Conservation (phyloP, 352 stramenopile species). For the Globisporangium paddicum region DNA sequence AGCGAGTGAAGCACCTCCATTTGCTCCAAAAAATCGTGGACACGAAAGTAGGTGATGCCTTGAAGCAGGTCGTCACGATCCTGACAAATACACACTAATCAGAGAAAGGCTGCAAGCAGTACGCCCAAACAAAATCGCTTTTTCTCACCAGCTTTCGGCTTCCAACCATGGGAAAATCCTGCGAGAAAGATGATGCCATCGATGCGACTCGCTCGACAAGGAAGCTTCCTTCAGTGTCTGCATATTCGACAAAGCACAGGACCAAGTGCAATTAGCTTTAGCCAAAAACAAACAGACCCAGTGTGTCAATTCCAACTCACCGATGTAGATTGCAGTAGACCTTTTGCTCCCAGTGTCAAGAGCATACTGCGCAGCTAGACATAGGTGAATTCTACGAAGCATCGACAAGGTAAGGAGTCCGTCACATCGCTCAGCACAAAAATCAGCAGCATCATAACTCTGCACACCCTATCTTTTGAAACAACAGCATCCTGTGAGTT, state of each 20-base stretch:
- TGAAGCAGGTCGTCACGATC: conserved; percentile 77
- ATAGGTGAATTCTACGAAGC: conserved; percentile 53
- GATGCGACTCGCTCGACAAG: conserved; percentile 74
- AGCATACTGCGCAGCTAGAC: conserved; percentile 50
- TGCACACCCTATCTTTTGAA: conserved; percentile 51
- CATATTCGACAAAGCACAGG: not conserved
- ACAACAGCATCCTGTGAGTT: no score
- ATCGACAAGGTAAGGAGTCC: no score
- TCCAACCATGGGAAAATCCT: conserved; percentile 52
- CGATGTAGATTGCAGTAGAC: conserved; percentile 52
- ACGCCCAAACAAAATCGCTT: conserved; percentile 9
- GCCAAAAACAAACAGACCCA: not conserved
- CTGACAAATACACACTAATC: conserved; percentile 20
- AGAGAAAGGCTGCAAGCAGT: conserved; percentile 5
- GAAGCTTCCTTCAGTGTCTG: conserved; percentile 93
- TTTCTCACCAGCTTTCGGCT: conserved; percentile 28
- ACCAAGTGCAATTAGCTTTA: not conserved
- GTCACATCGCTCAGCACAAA: no score
- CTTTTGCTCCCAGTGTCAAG: conserved; percentile 12
- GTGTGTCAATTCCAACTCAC: conserved; percentile 17
- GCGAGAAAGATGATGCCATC: conserved; percentile 79
- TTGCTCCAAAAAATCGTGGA: conserved; percentile 88
- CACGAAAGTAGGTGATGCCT: conserved; percentile 69
- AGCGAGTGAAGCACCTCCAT: conserved; percentile 84
- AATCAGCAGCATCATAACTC: no score